Conservation (phyloP, 345 rosid species). For the Passiflora organensis region DNA sequence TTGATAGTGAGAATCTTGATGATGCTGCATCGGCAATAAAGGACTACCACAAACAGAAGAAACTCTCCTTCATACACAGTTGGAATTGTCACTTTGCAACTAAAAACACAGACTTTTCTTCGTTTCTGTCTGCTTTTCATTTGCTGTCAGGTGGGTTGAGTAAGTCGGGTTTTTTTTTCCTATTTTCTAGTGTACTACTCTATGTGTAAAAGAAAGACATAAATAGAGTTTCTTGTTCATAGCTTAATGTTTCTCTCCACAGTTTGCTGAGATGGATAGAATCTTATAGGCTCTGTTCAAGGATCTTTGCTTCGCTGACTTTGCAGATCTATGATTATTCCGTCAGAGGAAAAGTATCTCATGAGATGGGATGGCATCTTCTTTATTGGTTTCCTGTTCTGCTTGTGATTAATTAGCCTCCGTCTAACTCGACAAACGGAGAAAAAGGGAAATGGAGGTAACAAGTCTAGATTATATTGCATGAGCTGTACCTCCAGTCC, state of each 20-base stretch:
- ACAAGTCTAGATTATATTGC: background rate
- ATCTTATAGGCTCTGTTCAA: conserved; percentile 9
- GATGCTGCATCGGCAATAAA: conserved; percentile 98
- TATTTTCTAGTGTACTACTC: background rate
- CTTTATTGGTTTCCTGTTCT: background rate
- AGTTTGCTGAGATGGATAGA: conserved; percentile 8
- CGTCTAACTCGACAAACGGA: too few relatives aligned
- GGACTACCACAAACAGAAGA: conserved; percentile 27
- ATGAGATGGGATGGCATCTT: background rate
- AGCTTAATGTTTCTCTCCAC: background rate
- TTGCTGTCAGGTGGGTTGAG: conserved; percentile 27
- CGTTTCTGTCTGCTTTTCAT: background rate
- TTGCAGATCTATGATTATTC: conserved; percentile 37
- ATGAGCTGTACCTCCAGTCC: background rate
- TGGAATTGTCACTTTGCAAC: background rate
- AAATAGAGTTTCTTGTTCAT: background rate
- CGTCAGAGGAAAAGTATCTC: conserved; percentile 5
- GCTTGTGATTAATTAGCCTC: too few relatives aligned
- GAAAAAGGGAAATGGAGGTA: too few relatives aligned
- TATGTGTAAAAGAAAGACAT: too few relatives aligned
- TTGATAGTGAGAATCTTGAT: conserved; percentile 93
- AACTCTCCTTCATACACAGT: background rate
- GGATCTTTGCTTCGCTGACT: conserved; percentile 10
- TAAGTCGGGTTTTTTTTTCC: background rate
- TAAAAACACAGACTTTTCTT: background rate